Conservation (phyloP, 345 rosid species). For the Camelina laxa region DNA sequence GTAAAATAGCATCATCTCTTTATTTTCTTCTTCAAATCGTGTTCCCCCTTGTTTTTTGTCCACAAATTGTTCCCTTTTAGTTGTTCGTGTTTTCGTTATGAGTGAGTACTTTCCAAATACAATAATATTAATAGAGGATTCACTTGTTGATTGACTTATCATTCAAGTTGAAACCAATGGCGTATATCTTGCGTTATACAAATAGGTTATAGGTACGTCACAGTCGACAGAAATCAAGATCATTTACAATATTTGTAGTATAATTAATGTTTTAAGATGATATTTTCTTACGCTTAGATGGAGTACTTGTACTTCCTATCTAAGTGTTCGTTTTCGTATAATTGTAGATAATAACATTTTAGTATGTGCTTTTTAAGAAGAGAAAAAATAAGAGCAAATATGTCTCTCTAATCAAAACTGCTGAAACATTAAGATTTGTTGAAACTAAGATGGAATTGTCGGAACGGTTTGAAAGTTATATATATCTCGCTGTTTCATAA, state of each 20-base stretch:
- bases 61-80: constrained; percentile 16
- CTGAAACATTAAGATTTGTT: too few species aligned
- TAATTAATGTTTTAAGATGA: background rate
- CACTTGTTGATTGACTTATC: constrained; percentile 12
- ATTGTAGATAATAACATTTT: background rate
- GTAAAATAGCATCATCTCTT: constrained; percentile 20
- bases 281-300: constrained; percentile 11
- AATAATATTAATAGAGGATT: background rate
- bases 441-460: background rate
- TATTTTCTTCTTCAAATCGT: background rate
- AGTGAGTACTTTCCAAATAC: constrained; percentile 15
- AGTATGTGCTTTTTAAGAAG: background rate
- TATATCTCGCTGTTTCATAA: background rate
- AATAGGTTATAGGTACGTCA: constrained; percentile 9
- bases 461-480: background rate
- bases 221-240: constrained; percentile 21
- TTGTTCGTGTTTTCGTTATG: constrained; percentile 22
- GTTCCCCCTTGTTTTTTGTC: background rate
- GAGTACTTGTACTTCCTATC: background rate
- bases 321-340: background rate
- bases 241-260: background rate
- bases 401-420: too few species aligned
- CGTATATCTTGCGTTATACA: constrained; percentile 9
- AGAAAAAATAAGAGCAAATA: background rate
- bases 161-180: constrained; percentile 35